Evolutionary conservation across 2,329 filamentous ascomycete species (phyloP).

Genomic region (Sporothrix globosa): DNA sequence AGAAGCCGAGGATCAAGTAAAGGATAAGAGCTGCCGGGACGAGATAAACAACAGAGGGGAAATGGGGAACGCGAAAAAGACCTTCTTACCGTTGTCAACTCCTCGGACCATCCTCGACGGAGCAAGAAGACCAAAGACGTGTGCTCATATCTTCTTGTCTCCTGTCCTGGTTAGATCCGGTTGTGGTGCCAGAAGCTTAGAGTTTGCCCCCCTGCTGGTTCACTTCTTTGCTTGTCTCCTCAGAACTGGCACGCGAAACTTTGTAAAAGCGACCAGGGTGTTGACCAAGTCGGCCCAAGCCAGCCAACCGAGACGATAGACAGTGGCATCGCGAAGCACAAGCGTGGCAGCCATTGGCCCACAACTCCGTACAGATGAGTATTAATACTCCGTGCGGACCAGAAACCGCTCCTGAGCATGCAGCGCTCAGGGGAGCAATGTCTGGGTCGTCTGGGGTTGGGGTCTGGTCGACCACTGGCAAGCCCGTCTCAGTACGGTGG

Average conservation of each 20-base stretch:
- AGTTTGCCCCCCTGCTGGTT: constrained; percentile 24
- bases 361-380: not conserved
- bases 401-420: constrained; percentile 25
- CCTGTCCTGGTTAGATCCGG: not conserved
- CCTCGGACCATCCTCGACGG: not conserved
- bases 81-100: not conserved
- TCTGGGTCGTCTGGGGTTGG: constrained; percentile 11
- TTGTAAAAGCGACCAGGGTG: constrained; percentile 24
- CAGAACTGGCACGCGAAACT: constrained; percentile 30
- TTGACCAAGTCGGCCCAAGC: constrained; percentile 1
- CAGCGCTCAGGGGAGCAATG: constrained; percentile 30
- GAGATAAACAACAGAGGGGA: not conserved
- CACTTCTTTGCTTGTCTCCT: constrained; percentile 15
- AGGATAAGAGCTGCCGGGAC: constrained; percentile 18
- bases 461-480: constrained; percentile 19
- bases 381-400: not conserved
- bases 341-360: constrained; percentile 28
- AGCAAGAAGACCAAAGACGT: constrained; percentile 9
- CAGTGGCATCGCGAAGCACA: constrained; percentile 31
- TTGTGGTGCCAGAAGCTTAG: constrained; percentile 24
- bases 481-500: constrained; percentile 3
- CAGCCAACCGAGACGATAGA: constrained; percentile 22
- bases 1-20: constrained; percentile 24
- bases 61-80: constrained; percentile 14
- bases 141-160: constrained; percentile 10